Evolutionary conservation across 805 yeast genomes (phyloP).

Genomic region (Spencermartinsiella europaea): DNA sequence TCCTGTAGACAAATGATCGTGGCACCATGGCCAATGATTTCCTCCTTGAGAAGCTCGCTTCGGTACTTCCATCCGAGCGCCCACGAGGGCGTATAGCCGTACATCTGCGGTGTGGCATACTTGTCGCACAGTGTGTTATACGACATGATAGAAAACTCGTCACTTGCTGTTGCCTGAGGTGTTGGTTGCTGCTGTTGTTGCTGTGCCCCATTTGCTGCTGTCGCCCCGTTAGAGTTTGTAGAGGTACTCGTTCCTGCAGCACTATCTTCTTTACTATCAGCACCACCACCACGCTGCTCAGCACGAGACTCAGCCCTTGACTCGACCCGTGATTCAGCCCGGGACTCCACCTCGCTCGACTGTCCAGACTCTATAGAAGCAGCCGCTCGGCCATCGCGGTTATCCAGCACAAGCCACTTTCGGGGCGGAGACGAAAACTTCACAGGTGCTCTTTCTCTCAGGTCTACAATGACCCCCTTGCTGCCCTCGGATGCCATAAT

Average conservation of each 20-base stretch:
- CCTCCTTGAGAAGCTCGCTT: constrained; percentile 66
- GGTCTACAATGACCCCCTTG: constrained; percentile 68
- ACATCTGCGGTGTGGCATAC: constrained; percentile 88
- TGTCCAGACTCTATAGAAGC: constrained; percentile 1
- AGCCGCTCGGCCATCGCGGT: constrained; percentile 50
- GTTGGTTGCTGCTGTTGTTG: too few species aligned
- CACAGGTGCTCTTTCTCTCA: constrained; percentile 78
- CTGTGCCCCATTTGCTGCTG: neutral
- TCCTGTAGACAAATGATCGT: constrained; percentile 93
- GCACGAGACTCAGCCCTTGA: constrained; percentile 1
- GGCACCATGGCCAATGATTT: constrained; percentile 57
- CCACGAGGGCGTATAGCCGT: constrained; percentile 95
- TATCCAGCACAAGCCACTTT: constrained; percentile 74
- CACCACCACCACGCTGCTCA: constrained; percentile 1
- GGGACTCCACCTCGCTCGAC: neutral
- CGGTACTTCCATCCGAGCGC: constrained; percentile 93
- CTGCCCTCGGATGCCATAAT: constrained; percentile 79
- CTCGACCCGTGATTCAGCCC: constrained; percentile 1
- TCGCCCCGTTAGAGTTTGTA: constrained; percentile 4
- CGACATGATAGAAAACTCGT: constrained; percentile 67
- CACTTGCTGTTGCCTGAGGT: too few species aligned
- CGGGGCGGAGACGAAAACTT: constrained; percentile 65
- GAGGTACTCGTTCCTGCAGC: neutral
- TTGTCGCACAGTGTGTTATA: constrained; percentile 94
- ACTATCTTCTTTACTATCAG: constrained; percentile 2